Conservation (phyloP, 2,329 filamentous ascomycete genomes). For the Macrophomina pseudophaseolina region DNA sequence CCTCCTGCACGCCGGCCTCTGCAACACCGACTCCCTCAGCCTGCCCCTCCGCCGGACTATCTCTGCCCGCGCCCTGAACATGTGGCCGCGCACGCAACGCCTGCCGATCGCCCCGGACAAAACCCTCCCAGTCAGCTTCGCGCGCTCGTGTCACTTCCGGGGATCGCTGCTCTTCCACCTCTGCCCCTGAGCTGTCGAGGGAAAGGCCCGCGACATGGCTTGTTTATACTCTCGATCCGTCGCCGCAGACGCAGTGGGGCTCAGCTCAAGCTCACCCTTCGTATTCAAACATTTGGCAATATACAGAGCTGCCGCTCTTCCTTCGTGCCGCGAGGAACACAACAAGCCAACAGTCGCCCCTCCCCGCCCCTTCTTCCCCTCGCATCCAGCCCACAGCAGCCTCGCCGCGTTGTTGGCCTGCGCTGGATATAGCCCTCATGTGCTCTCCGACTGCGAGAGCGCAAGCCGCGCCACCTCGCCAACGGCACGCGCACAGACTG, state of each 20-base stretch:
- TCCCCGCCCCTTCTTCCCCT: not conserved
- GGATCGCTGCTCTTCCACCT: not conserved
- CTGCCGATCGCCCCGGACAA: not conserved
- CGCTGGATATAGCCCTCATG: not conserved
- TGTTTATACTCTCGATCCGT: not conserved
- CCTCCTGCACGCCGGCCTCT: not conserved
- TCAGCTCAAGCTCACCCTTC: not conserved
- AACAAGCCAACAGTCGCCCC: no score
- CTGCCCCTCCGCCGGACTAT: not conserved
- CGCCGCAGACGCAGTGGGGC: slow-evolving; percentile 3
- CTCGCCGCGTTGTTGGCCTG: not conserved
- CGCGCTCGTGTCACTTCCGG: not conserved
- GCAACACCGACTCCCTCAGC: no score
- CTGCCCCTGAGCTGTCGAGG: slow-evolving; percentile 7
- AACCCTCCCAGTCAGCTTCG: not conserved
- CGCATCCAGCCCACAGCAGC: not conserved
- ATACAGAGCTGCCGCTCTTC: not conserved
- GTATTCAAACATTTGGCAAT: slow-evolving; percentile 6
- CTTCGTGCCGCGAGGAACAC: not conserved
- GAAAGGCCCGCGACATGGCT: not conserved
- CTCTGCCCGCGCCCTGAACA: not conserved
- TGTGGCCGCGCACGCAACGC: not conserved
- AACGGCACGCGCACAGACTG: slow-evolving; percentile 1
- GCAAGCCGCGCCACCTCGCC: not conserved
- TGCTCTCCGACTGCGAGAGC: not conserved